Percentiles rank a stretch among this genome's conserved stretches.
Evolutionary conservation across 148 eudicot species (phyloP).

Genomic region (Nepenthes gracilis): DNA sequence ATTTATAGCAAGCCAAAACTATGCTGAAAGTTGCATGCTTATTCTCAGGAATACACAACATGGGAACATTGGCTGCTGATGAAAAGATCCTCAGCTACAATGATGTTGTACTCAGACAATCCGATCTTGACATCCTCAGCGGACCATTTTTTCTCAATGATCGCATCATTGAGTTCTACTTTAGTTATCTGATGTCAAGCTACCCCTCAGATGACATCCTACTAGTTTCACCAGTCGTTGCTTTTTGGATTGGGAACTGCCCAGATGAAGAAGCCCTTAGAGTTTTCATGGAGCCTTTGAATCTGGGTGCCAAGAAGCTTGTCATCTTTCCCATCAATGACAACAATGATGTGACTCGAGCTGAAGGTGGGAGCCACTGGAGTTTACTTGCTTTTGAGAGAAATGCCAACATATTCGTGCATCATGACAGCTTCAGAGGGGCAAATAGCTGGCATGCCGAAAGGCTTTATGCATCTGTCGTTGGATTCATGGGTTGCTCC

Average conservation of each 20-base stretch:
- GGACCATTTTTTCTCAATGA: conserved; percentile 73
- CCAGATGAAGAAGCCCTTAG: conserved; percentile 39
- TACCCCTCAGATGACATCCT: conserved; percentile 47
- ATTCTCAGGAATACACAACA: conserved; percentile 4
- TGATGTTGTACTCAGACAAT: conserved; percentile 73
- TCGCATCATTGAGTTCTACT: conserved; percentile 77
- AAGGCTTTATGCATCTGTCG: conserved; percentile 36
- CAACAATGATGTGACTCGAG: conserved; percentile 41
- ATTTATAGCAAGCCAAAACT: no score
- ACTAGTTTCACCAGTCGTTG: conserved; percentile 66
- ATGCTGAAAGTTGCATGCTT: neutral
- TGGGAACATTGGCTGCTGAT: conserved; percentile 32
- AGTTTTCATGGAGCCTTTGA: conserved; percentile 53
- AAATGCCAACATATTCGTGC: conserved; percentile 44
- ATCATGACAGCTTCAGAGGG: conserved; percentile 63
- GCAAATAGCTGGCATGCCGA: conserved; percentile 29
- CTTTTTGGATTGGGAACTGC: conserved; percentile 82
- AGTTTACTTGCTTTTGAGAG: conserved; percentile 65
- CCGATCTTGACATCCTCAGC: conserved; percentile 70
- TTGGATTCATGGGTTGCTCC: conserved; percentile 19
- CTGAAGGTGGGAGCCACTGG: conserved; percentile 86
- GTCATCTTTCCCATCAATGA: conserved; percentile 68
- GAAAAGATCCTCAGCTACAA: conserved; percentile 74
- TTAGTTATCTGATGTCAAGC: conserved; percentile 49
- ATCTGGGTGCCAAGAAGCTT: conserved; percentile 33